Evolutionary conservation across 1,284 basidiomycete genomes (phyloP), one percentile per base, ranked within the genome.

Genomic region (Boletus sp.): DNA sequence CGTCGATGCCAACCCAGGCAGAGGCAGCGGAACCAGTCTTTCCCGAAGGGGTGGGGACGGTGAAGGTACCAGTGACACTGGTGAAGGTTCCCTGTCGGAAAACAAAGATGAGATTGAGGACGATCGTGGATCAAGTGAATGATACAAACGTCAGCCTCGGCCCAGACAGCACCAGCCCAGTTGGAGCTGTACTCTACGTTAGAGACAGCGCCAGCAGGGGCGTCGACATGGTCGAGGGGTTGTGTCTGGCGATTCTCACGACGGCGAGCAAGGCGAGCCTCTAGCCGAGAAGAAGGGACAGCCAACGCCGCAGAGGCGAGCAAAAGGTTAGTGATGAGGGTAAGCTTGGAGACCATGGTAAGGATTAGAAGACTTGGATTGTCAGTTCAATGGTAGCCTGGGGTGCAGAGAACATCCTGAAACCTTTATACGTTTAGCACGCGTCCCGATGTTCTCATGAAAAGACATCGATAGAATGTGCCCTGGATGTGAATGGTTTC

Each of bases 1-100:
- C 58, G 12, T 60, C 57, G n/a, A 60, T 60, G 33, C 58, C 61
- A 32, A 64, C 47, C 52, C 58, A 64, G 14, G 49, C 50, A 44
- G 57, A 42, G 20, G 51, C 48, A 36, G 48, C 52, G 8, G 32
- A 17, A 32, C 51, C 58, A 2, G 7, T 19, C 0, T 1, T 40
- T 1, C 60, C 59, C 0, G 42, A 41, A 20, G 42, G 48, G 12
- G 40, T 39, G 19, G 60, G 60, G 30, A 50, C 41, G 4, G 47
- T 59, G 33, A 64, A 53, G 22, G 52, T 51, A 47, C 49, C 55
- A 32, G 57, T 53, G 5, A 53, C 46, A n/a, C 29, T 34, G 27
- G 40, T 54, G 32, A 61, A 59, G 9, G 54, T 54, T 25, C 49
- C 56, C 53, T 59, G 26, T 44, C 13, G 9, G 19, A 14, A 33